phyloP scores from a whole-genome alignment of 2,329 filamentous ascomycete genomes.

The Aspergillus oerlinghausenensis region DNA sequence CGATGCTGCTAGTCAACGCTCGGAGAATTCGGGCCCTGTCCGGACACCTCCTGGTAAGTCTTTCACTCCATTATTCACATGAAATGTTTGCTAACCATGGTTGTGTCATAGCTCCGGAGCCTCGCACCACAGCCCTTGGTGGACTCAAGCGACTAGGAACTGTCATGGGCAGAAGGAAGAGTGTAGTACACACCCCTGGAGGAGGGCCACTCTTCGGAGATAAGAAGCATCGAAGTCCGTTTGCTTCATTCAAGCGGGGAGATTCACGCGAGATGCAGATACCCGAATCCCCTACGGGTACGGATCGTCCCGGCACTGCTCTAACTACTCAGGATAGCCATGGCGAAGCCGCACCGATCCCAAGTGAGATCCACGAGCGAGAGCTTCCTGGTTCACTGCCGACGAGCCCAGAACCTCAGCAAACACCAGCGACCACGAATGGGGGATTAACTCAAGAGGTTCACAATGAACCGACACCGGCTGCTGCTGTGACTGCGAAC shows the following conservation, averaged over 20 bases:
- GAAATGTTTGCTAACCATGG: constrained; percentile 8
- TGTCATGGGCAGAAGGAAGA: constrained; percentile 46
- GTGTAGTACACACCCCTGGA: constrained; percentile 33
- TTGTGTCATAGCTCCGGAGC: constrained; percentile 29
- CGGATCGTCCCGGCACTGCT: constrained; percentile 30
- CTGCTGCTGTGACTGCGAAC: constrained; percentile 17
- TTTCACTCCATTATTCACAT: not conserved
- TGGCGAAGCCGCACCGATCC: constrained; percentile 18
- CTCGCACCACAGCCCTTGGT: constrained; percentile 40
- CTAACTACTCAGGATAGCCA: constrained; percentile 22
- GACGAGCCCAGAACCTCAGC: constrained; percentile 17
- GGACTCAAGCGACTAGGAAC: constrained; percentile 45
- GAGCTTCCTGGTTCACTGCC: constrained; percentile 16
- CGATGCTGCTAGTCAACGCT: constrained; percentile 53
- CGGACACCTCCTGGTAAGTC: constrained; percentile 35
- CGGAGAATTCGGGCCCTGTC: constrained; percentile 42
- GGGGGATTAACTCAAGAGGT: constrained; percentile 19
- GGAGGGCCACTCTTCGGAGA: constrained; percentile 28
- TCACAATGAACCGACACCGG: constrained; percentile 12
- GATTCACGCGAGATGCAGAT: constrained; percentile 38
- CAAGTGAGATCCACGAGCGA: constrained; percentile 24
- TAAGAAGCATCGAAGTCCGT: constrained; percentile 41
- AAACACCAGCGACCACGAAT: constrained; percentile 23
- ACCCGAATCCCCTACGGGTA: constrained; percentile 27
- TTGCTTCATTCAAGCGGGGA: constrained; percentile 38